These are phyloP conservation scores for Ustilago crameri DNA, from an alignment of 1,284 basidiomycete species.

Conservation along the genomic window DNA sequence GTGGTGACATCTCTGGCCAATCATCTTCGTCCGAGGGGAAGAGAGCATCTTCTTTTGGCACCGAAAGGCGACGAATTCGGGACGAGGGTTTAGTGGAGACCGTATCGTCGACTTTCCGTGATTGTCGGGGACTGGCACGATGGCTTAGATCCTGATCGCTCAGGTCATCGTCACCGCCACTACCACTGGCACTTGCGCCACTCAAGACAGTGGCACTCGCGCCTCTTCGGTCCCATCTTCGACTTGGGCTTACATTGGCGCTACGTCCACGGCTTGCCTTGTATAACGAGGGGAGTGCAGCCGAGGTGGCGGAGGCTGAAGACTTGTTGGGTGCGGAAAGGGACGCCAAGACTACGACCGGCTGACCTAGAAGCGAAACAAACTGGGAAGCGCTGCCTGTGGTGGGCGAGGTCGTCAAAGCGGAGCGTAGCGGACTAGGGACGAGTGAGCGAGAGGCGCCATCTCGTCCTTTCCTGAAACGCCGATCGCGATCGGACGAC, in stretches of 20 bases:
- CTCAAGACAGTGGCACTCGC: constrained; percentile 50
- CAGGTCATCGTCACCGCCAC: constrained; percentile 31
- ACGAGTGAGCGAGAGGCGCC: constrained; percentile 23
- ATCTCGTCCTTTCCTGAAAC: constrained; percentile 15
- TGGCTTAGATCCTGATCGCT: constrained; percentile 24
- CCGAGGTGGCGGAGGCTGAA: constrained; percentile 21
- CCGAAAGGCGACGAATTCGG: constrained; percentile 17
- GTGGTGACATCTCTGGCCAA: constrained; percentile 21
- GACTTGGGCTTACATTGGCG: constrained; percentile 49
- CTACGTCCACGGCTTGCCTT: constrained; percentile 50
- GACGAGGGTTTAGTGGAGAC: constrained; percentile 3
- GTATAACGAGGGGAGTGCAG: constrained; percentile 42
- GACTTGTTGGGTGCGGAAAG: constrained; percentile 28
- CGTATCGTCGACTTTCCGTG: background rate
- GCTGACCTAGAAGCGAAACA: constrained; percentile 31
- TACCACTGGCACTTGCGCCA: constrained; percentile 44
- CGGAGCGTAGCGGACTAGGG: constrained; percentile 22
- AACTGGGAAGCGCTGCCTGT: constrained; percentile 35
- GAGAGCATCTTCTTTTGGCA: constrained; percentile 30
- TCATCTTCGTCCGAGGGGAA: constrained; percentile 51
- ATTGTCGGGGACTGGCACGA: background rate
- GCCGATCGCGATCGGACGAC: constrained; percentile 6
- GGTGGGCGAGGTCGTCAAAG: constrained; percentile 17
- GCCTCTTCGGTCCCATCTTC: constrained; percentile 51
- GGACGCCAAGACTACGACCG: constrained; percentile 30